Conservation (phyloP, 305 asterid genomes). For the Fraxinus velutina region DNA sequence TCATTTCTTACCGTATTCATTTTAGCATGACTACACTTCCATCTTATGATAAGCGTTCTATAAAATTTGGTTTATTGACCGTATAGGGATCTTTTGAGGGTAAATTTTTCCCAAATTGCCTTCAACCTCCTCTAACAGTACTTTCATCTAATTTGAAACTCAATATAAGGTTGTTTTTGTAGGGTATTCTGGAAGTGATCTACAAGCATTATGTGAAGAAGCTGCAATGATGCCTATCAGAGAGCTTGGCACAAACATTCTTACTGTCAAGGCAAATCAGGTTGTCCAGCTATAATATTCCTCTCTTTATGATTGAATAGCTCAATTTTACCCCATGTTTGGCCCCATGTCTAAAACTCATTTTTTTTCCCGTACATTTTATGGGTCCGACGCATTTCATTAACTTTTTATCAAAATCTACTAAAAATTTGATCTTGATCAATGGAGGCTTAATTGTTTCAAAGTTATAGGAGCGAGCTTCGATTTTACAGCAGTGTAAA, state of each 20-base stretch:
- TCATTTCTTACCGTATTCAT: neutral
- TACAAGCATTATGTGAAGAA: slow-evolving; percentile 88
- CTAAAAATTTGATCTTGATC: too few species aligned
- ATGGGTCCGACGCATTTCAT: neutral
- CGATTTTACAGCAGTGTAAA: neutral
- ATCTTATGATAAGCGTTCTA: neutral
- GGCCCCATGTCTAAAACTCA: neutral
- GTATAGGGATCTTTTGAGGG: neutral
- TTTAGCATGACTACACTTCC: neutral
- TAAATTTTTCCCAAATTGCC: neutral
- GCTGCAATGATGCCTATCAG: slow-evolving; percentile 99
- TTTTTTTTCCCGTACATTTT: neutral
- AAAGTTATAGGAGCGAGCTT: neutral
- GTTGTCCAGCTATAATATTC: slow-evolving; percentile 29
- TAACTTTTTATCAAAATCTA: neutral
- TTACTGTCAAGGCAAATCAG: slow-evolving; percentile 69
- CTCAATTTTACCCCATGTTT: neutral
- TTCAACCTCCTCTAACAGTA: neutral
- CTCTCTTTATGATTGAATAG: neutral
- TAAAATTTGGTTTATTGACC: neutral
- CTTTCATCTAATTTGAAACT: slow-evolving; percentile 1
- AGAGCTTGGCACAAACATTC: slow-evolving; percentile 88
- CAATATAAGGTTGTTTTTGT: slow-evolving; percentile 15
- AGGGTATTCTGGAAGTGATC: slow-evolving; percentile 99
- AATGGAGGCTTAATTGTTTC: neutral